A percentile compares a stretch with the other conserved stretches of the same genome.
Conservation (phyloP, 352 stramenopile species). For the Porosira glacialis region DNA sequence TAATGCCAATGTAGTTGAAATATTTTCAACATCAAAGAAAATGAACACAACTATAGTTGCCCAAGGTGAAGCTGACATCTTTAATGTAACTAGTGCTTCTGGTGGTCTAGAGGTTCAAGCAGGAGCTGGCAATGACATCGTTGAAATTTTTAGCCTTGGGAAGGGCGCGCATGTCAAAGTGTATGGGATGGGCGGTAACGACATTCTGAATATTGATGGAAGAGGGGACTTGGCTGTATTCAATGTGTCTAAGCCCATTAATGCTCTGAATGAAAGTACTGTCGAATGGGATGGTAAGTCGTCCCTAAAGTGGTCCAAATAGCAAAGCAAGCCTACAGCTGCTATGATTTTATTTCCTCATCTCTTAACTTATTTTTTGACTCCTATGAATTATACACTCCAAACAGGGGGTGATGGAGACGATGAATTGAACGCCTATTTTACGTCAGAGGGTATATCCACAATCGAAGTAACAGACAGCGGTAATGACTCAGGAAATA, state of each 20-base stretch:
- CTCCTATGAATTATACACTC: no score
- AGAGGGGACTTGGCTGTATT: no score
- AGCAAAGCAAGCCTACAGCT: no score
- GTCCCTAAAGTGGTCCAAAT: no score
- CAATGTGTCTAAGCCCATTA: no score
- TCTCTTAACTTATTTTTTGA: no score
- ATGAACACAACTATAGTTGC: neutral
- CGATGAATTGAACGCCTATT: conserved; percentile 1
- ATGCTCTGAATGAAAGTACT: conserved; percentile 28
- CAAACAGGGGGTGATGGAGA: neutral
- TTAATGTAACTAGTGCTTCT: neutral
- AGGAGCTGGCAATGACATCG: neutral
- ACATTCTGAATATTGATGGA: conserved; percentile 13
- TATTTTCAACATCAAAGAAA: neutral
- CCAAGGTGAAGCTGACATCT: neutral
- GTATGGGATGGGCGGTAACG: conserved; percentile 5
- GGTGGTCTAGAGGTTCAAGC: neutral
- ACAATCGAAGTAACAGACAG: conserved; percentile 23
- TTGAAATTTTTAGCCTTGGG: conserved; percentile 3
- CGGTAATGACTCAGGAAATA: conserved; percentile 16
- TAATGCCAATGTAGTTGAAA: neutral
- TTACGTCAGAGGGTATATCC: conserved; percentile 27
- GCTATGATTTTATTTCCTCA: no score
- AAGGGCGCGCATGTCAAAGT: neutral
- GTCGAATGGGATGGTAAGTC: conserved; percentile 36